Evolutionary conservation across 345 rosid species (phyloP).

Genomic region (Salix brachista): DNA sequence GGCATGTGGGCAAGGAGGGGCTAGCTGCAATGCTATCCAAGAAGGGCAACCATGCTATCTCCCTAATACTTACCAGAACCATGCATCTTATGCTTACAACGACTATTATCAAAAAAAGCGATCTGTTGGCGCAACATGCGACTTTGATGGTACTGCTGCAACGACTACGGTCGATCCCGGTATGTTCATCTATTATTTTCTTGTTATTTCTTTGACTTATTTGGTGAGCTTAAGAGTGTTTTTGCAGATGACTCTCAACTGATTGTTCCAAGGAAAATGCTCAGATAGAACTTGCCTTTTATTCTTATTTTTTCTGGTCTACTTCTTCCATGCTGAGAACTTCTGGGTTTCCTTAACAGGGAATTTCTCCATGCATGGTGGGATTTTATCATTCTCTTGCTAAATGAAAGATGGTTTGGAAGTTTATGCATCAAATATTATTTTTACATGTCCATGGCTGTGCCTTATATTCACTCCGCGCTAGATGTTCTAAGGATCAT

Average conservation of each 20-base stretch:
- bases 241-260: not conserved
- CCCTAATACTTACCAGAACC: slow-evolving; percentile 57
- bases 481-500: not conserved
- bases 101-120: slow-evolving; percentile 85
- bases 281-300: too few species aligned
- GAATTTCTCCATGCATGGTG: not conserved
- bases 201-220: slow-evolving; percentile 9
- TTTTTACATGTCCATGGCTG: not conserved
- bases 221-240: not conserved
- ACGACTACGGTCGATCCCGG: slow-evolving; percentile 66
- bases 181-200: slow-evolving; percentile 35
- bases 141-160: slow-evolving; percentile 76
- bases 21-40: slow-evolving; percentile 70
- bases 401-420: not conserved
- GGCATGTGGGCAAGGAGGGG: slow-evolving; percentile 96
- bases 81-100: slow-evolving; percentile 88
- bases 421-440: not conserved
- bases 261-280: not conserved
- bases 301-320: not conserved
- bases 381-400: not conserved
- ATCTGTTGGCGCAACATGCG: slow-evolving; percentile 74
- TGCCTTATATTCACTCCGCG: not conserved
- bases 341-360: not conserved
- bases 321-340: not conserved
- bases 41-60: slow-evolving; percentile 60